Conservation (phyloP, 352 stramenopile species). For the Peronospora destructor region DNA sequence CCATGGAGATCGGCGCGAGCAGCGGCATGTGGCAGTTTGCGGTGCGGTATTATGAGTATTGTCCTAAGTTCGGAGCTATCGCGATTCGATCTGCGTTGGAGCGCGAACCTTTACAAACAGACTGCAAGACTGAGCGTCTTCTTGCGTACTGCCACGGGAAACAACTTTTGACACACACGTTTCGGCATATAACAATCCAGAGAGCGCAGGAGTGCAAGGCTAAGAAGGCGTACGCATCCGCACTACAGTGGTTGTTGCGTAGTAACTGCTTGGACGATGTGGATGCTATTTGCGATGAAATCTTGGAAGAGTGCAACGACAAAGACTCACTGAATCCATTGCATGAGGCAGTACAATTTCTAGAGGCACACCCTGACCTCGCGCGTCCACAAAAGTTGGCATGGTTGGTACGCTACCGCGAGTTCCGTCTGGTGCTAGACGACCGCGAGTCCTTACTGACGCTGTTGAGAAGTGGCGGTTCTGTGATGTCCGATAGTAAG, state of each 20-base stretch:
- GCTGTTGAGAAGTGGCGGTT: slow-evolving; percentile 20
- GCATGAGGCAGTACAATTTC: slow-evolving; percentile 64
- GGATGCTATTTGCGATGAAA: slow-evolving; percentile 46
- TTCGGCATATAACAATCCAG: slow-evolving; percentile 31
- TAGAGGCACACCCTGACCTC: slow-evolving; percentile 42
- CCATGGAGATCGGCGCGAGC: slow-evolving; percentile 52
- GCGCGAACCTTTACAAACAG: slow-evolving; percentile 41
- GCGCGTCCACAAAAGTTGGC: slow-evolving; percentile 40
- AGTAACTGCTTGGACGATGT: slow-evolving; percentile 49
- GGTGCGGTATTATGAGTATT: slow-evolving; percentile 57
- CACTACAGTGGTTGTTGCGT: slow-evolving; percentile 63
- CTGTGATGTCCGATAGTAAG: slow-evolving; percentile 3
- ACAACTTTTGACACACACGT: slow-evolving; percentile 29
- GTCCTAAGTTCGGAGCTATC: slow-evolving; percentile 40
- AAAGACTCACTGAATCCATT: slow-evolving; percentile 37
- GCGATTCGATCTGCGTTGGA: slow-evolving; percentile 38
- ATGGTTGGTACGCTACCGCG: slow-evolving; percentile 65
- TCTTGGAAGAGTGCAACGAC: slow-evolving; percentile 43
- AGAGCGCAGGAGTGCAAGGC: slow-evolving; percentile 40
- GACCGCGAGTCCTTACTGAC: slow-evolving; percentile 46
- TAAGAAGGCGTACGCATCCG: slow-evolving; percentile 33
- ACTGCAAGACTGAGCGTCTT: slow-evolving; percentile 57
- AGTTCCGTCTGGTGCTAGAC: slow-evolving; percentile 60
- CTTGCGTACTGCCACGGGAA: slow-evolving; percentile 50
- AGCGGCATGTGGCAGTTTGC: slow-evolving; percentile 63